phyloP scores from a whole-genome alignment of 176 grass and related monocot genomes.

The Avena atlantica region DNA sequence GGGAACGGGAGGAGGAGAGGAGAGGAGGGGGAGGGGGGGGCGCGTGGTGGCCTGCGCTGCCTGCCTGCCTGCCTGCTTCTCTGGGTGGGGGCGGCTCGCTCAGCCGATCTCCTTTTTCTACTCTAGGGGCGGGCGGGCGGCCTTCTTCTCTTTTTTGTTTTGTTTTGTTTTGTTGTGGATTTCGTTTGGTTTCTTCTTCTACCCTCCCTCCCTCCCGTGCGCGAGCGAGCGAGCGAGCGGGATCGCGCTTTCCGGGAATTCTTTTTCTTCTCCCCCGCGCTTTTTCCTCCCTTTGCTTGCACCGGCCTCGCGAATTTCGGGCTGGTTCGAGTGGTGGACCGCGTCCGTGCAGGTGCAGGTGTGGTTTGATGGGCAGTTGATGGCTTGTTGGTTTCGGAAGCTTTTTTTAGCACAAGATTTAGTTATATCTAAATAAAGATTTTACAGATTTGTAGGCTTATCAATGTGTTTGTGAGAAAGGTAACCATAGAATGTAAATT shows the following conservation, averaged over 20 bases:
- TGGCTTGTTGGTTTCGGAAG: no score
- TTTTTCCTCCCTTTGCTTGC: neutral
- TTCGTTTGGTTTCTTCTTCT: neutral
- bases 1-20: conserved; percentile 20
- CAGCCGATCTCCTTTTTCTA: conserved; percentile 23
- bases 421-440: no score
- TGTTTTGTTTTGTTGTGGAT: neutral
- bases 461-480: no score
- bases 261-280: neutral
- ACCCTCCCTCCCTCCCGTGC: neutral
- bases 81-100: conserved; percentile 20
- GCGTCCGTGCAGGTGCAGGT: no score
- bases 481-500: no score
- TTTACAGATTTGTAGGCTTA: no score
- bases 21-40: conserved; percentile 19
- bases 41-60: conserved; percentile 36
- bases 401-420: no score
- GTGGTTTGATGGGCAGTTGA: no score
- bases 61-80: conserved; percentile 23
- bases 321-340: no score
- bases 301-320: neutral
- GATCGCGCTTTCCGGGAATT: neutral
- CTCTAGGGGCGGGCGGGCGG: conserved; percentile 2
- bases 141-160: neutral
- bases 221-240: neutral